Conservation (phyloP, 2,329 filamentous ascomycete genomes). For the Talaromyces sp. region DNA sequence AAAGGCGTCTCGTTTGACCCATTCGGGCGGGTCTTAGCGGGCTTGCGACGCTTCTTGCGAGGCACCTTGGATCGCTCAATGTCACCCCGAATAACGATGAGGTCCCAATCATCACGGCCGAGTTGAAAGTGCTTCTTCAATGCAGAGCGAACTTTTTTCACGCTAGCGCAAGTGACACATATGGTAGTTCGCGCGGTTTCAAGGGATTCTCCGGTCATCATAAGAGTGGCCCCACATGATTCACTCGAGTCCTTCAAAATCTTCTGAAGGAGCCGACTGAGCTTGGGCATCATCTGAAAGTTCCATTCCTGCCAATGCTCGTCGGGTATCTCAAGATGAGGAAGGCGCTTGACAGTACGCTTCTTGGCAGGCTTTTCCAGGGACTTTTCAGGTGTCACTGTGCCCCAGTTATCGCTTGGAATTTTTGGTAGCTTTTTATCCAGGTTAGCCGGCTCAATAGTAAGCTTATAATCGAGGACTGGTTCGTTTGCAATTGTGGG, state of each 20-base stretch:
- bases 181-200: conserved; percentile 64
- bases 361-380: conserved; percentile 40
- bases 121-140: conserved; percentile 61
- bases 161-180: conserved; percentile 64
- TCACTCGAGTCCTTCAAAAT: conserved; percentile 62
- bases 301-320: conserved; percentile 63
- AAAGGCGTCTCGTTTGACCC: conserved; percentile 30
- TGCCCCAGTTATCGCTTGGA: conserved; percentile 15
- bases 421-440: conserved; percentile 22
- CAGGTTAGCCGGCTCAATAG: conserved; percentile 17
- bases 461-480: conserved; percentile 17
- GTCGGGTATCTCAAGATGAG: conserved; percentile 57
- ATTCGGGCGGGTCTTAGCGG: conserved; percentile 34
- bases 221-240: conserved; percentile 63
- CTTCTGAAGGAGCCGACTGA: conserved; percentile 62
- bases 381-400: conserved; percentile 27
- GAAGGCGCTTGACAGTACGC: conserved; percentile 48
- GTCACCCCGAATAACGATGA: conserved; percentile 64
- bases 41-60: conserved; percentile 43
- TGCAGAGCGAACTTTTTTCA: conserved; percentile 59
- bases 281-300: conserved; percentile 57
- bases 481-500: conserved; percentile 26
- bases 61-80: conserved; percentile 58
- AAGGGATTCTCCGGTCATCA: conserved; percentile 61
- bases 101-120: conserved; percentile 58